Evolutionary conservation across 2,329 filamentous ascomycete genomes (phyloP).

Genomic region (Pseudogymnoascus sp.): DNA sequence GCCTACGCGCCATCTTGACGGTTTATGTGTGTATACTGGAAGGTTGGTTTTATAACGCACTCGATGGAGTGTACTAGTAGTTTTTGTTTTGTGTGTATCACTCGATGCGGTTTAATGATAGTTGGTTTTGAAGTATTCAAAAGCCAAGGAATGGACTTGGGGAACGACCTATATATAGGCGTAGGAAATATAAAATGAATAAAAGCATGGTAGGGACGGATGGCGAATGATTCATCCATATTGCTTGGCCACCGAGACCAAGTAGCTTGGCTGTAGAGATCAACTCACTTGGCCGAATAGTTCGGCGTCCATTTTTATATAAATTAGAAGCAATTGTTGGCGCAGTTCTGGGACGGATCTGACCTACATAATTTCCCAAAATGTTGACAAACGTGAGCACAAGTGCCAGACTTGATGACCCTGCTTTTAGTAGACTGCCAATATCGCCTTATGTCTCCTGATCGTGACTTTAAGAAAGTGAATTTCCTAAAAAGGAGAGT

Average conservation of each 20-base stretch:
- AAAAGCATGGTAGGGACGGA: background rate
- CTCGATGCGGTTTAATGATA: background rate
- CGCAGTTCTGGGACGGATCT: background rate
- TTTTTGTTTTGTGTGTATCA: background rate
- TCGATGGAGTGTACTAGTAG: background rate
- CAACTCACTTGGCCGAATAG: constrained; percentile 3
- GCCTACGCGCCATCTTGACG: constrained; percentile 97
- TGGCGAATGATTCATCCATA: constrained; percentile 1
- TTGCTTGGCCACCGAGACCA: background rate
- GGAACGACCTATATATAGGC: constrained; percentile 6
- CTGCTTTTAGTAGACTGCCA: constrained; percentile 1
- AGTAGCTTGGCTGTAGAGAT: constrained; percentile 5
- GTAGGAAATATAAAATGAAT: constrained; percentile 6
- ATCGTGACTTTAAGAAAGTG: background rate
- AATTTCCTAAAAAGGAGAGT: background rate
- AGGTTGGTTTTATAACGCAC: background rate
- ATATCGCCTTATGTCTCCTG: constrained; percentile 1
- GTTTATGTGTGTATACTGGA: constrained; percentile 33
- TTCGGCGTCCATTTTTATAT: background rate
- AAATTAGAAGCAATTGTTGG: background rate
- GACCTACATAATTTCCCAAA: background rate
- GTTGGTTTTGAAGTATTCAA: background rate
- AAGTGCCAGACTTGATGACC: background rate
- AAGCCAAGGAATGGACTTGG: constrained; percentile 2
- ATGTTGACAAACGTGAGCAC: background rate